These are phyloP conservation scores for Amesomyces nigricolor DNA, from an alignment of 2,329 filamentous ascomycete genomes.

Conservation along the genomic window DNA sequence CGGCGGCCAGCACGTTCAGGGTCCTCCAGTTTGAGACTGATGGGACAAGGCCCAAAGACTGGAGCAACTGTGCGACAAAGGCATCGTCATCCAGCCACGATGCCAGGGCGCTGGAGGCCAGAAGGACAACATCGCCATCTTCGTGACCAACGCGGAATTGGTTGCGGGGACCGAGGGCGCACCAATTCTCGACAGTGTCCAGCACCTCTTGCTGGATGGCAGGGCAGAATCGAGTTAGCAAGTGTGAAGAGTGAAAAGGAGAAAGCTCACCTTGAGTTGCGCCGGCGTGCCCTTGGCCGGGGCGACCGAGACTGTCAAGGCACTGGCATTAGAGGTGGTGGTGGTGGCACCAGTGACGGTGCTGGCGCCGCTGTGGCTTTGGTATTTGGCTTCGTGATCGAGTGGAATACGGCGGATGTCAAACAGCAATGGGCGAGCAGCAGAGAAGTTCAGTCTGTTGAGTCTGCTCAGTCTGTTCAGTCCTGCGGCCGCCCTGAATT, in stretches of 20 bases:
- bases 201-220: constrained; percentile 10
- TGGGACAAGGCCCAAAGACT: constrained; percentile 2
- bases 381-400: no score
- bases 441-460: no score
- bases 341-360: no score
- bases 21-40: no score
- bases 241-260: no score
- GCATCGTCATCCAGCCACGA: constrained; percentile 40
- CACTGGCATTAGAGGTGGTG: background rate
- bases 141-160: background rate
- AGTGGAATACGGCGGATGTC: no score
- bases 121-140: constrained; percentile 38
- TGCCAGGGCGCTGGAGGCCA: constrained; percentile 46
- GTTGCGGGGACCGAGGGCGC: background rate
- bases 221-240: no score
- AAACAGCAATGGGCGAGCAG: no score
- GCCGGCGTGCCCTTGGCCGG: background rate
- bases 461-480: no score
- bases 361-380: no score
- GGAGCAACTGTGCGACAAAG: constrained; percentile 34
- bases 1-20: constrained; percentile 47
- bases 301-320: constrained; percentile 8
- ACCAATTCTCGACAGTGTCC: background rate
- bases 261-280: constrained; percentile 13
- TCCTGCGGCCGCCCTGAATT: no score